Evolutionary conservation across 2,329 filamentous ascomycete species (phyloP), one percentile per base, ranked within the genome.

Genomic region (Camillea tinctor): DNA sequence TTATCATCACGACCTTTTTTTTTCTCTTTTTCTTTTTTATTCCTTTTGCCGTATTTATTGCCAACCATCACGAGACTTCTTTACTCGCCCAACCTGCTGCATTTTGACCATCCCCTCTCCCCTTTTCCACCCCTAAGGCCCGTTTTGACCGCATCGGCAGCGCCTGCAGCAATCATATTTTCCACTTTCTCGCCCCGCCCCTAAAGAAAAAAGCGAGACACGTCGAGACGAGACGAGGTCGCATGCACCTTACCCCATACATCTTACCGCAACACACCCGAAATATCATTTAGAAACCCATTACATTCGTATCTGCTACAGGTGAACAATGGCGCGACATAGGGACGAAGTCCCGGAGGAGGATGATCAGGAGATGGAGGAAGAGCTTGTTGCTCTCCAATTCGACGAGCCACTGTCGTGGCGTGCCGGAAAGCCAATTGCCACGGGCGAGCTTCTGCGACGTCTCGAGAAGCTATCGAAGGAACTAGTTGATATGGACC

Each of bases 341-440:
- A 71, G 75, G 64, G 74, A 74, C 64, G 74, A 75, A 60, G 70
- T 70, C 59, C 72, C 68, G 44, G 76, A 77, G 69, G 74, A 75
- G 36, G 76, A 74, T 36, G 73, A 74, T 40, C 69, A 77, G 62
- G 74, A 76, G 62, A 75, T 75, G 67, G 73, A 74, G 24, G 74
- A 74, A 36, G 75, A 76, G 59, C 72, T 76, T 19, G 74, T 75
- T 50, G 77, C 74, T 59, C 85, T 99, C 53, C 80, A 87, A 67
- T 98, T 98, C 82, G 86, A 93, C 70, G 88, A 97, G 72, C 83
- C 92, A 64, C 81, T 99, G 59, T 91, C 92, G 73, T 97, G 95
- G 91, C 90, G 90, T 72, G 92, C 93, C 50, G 95, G 94, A 60
- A 95, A 92, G 76, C 87, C 93, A 56, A 97, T 99, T 71, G 81